Evolutionary conservation across 2,329 filamentous ascomycete species (phyloP).

Genomic region (Stenocarpella maydis): DNA sequence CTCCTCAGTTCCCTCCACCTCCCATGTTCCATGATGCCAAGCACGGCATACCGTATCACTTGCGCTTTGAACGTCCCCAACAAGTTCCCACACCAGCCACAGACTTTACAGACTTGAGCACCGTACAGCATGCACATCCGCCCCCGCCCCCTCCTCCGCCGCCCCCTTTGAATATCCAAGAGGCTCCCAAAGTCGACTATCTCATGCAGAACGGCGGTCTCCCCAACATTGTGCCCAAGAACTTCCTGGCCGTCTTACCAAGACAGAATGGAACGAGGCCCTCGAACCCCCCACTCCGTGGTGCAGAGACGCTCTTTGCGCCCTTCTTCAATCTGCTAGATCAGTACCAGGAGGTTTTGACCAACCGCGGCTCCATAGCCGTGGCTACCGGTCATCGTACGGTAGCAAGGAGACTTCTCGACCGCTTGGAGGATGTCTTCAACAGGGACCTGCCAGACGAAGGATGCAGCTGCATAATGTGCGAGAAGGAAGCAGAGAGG

Average conservation of each 20-base stretch:
- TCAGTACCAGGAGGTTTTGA: conserved; percentile 83
- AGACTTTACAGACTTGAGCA: conserved; percentile 52
- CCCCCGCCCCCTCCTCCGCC: conserved; percentile 78
- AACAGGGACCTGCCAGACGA: conserved; percentile 88
- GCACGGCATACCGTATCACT: conserved; percentile 45
- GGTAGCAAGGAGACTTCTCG: conserved; percentile 87
- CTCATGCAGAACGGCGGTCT: conserved; percentile 89
- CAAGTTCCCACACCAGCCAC: conserved; percentile 50
- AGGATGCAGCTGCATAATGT: conserved; percentile 88
- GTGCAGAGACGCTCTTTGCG: conserved; percentile 79
- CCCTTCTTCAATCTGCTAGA: conserved; percentile 85
- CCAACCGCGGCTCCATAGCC: conserved; percentile 86
- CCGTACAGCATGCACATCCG: conserved; percentile 49
- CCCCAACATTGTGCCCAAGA: conserved; percentile 73
- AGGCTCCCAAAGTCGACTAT: conserved; percentile 88
- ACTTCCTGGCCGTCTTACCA: conserved; percentile 73
- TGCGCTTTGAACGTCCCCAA: conserved; percentile 49
- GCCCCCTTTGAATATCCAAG: conserved; percentile 73
- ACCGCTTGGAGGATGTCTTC: conserved; percentile 93
- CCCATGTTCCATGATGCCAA: conserved; percentile 53
- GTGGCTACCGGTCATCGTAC: conserved; percentile 96
- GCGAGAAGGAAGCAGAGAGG: conserved; percentile 68
- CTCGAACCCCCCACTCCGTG: conserved; percentile 70
- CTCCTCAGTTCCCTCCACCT: conserved; percentile 58
- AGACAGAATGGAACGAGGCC: conserved; percentile 63